Evolutionary conservation across 305 asterid genomes (phyloP).

Genomic region (Andrographis paniculata): DNA sequence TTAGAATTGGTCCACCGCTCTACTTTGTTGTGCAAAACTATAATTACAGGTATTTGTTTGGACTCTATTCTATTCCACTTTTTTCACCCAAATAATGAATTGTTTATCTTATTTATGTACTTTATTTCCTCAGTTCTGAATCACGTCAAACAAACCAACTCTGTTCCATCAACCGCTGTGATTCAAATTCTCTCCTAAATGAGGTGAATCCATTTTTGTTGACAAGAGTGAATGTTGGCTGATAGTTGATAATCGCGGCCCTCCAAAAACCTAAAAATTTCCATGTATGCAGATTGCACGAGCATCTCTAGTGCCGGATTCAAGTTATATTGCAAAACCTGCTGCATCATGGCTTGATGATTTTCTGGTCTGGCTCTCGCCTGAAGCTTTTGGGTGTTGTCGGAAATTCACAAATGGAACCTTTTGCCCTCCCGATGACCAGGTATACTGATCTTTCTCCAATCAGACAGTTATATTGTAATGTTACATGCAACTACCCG

Average conservation of each 20-base stretch:
- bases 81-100: conserved; percentile 1
- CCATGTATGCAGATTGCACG: conserved; percentile 65
- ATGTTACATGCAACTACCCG: no score
- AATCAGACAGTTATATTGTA: no score
- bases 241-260: no score
- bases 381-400: conserved; percentile 98
- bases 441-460: conserved; percentile 35
- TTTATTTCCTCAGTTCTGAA: conserved; percentile 60
- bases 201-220: conserved; percentile 49
- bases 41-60: conserved; percentile 59
- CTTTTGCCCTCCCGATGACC: conserved; percentile 94
- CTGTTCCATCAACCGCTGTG: conserved; percentile 94
- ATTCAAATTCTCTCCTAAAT: conserved; percentile 81
- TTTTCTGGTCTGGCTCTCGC: conserved; percentile 95
- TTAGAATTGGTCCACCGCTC: conserved; percentile 93
- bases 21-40: conserved; percentile 88
- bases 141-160: conserved; percentile 84
- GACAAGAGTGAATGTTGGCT: background rate
- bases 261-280: no score
- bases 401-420: conserved; percentile 81
- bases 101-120: conserved; percentile 23
- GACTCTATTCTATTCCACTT: background rate
- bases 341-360: conserved; percentile 99
- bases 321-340: conserved; percentile 95
- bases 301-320: conserved; percentile 81